A percentile compares a stretch with the other conserved stretches of the same genome.
These are phyloP conservation scores for Nicotiana rustica DNA, from an alignment of 305 asterid species.

Conservation along the genomic window DNA sequence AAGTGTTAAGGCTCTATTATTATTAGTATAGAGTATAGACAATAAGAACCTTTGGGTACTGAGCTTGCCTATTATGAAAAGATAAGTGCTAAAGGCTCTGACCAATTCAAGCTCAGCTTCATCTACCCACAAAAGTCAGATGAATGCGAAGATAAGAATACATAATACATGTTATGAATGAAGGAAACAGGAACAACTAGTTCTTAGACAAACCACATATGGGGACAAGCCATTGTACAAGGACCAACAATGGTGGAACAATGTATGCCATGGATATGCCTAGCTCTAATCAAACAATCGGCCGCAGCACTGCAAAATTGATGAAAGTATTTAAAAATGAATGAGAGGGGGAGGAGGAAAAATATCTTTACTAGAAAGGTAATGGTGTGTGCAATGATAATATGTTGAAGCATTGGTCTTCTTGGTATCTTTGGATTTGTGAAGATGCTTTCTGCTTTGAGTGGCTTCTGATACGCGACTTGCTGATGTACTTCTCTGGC, in stretches of 20 bases:
- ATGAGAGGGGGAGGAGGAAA: background rate
- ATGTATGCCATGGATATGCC: constrained; percentile 29
- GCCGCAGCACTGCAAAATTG: constrained; percentile 56
- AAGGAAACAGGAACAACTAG: background rate
- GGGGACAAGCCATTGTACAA: constrained; percentile 23
- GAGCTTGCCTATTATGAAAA: too few species aligned
- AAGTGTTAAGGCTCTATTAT: background rate
- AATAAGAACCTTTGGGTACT: too few species aligned
- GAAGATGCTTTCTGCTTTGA: constrained; percentile 47
- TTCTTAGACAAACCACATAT: background rate
- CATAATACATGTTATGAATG: constrained; percentile 21
- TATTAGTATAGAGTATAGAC: background rate
- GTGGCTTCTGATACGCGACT: constrained; percentile 40
- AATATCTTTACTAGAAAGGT: constrained; percentile 1
- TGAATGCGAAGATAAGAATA: background rate
- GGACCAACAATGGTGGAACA: constrained; percentile 31
- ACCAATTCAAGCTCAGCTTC: background rate
- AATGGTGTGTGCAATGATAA: constrained; percentile 74
- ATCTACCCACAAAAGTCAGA: constrained; percentile 1
- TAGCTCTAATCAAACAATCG: constrained; percentile 37
- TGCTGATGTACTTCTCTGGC: constrained; percentile 41
- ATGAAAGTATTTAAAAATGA: constrained; percentile 18
- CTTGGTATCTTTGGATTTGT: constrained; percentile 40
- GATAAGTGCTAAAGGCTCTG: background rate
- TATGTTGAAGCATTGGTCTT: constrained; percentile 55